Conservation (phyloP, 257 asterid genomes). For the Jasminum sambac region DNA sequence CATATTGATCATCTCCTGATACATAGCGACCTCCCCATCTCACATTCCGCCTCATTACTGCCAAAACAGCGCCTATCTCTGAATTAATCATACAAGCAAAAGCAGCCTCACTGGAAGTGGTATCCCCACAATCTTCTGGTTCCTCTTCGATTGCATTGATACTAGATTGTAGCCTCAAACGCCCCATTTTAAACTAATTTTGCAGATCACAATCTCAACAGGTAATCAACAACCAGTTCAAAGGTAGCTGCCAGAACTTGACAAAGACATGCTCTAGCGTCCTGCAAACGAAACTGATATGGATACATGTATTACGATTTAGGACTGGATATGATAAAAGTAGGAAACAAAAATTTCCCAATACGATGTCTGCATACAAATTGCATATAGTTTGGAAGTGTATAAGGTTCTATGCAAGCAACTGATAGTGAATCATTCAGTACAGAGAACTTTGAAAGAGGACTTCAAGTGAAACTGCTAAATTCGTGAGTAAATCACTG, state of each 20-base stretch:
- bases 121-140: constrained; percentile 80
- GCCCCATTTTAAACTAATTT: constrained; percentile 59
- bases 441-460: not conserved
- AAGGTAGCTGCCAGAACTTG: constrained; percentile 26
- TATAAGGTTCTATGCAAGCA: not conserved
- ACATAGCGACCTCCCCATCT: constrained; percentile 98
- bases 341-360: not conserved
- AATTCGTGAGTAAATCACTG: not conserved
- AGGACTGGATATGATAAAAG: not conserved
- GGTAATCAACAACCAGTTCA: constrained; percentile 21
- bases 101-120: constrained; percentile 61
- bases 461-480: not conserved
- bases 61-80: constrained; percentile 92
- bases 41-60: constrained; percentile 96
- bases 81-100: constrained; percentile 83
- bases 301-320: constrained; percentile 19
- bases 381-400: not conserved
- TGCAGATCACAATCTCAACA: constrained; percentile 28
- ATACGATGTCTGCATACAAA: not conserved
- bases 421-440: not conserved
- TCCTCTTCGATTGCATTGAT: constrained; percentile 95
- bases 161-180: constrained; percentile 74
- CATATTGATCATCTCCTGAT: constrained; percentile 94
- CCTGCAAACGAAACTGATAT: constrained; percentile 27
- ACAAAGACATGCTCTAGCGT: constrained; percentile 23